phyloP scores from a whole-genome alignment of 2,329 filamentous ascomycete species.

The Cercospora beticola region DNA sequence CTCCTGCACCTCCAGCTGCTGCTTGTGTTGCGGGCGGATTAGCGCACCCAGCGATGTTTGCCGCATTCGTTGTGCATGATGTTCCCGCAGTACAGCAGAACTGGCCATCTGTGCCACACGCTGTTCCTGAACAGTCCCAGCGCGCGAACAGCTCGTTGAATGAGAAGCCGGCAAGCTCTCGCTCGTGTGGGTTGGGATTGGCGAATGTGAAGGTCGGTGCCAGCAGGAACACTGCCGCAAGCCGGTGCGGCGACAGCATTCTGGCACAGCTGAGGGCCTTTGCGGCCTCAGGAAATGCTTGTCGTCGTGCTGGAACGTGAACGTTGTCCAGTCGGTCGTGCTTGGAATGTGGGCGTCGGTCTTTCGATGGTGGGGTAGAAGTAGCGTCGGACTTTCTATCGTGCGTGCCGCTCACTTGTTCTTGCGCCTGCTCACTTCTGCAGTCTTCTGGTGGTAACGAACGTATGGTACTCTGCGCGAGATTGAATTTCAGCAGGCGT shows the following conservation, averaged over 20 bases:
- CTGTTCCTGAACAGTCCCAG: slow-evolving; percentile 45
- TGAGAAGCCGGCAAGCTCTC: slow-evolving; percentile 33
- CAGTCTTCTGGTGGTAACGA: slow-evolving; percentile 3
- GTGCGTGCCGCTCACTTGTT: slow-evolving; percentile 4
- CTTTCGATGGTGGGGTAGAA: slow-evolving; percentile 8
- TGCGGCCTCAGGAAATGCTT: slow-evolving; percentile 10
- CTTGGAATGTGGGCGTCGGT: background rate
- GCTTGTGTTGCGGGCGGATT: slow-evolving; percentile 27
- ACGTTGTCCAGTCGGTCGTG: background rate
- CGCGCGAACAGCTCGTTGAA: slow-evolving; percentile 39
- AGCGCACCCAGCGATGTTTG: slow-evolving; percentile 51
- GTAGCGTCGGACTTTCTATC: background rate
- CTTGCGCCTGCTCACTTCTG: background rate
- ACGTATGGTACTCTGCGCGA: slow-evolving; percentile 1
- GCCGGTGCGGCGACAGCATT: slow-evolving; percentile 31
- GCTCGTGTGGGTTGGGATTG: slow-evolving; percentile 30
- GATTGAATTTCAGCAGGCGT: background rate
- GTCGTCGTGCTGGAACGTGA: slow-evolving; percentile 11
- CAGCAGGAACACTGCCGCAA: slow-evolving; percentile 33
- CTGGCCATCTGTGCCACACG: slow-evolving; percentile 54
- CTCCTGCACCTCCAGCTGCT: slow-evolving; percentile 31
- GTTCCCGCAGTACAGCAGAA: slow-evolving; percentile 51
- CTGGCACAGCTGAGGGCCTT: slow-evolving; percentile 15
- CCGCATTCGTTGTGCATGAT: slow-evolving; percentile 52
- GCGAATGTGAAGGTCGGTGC: slow-evolving; percentile 28